These are phyloP conservation scores for Globisporangium uncinulatum DNA, from an alignment of 352 stramenopile species.

Conservation along the genomic window DNA sequence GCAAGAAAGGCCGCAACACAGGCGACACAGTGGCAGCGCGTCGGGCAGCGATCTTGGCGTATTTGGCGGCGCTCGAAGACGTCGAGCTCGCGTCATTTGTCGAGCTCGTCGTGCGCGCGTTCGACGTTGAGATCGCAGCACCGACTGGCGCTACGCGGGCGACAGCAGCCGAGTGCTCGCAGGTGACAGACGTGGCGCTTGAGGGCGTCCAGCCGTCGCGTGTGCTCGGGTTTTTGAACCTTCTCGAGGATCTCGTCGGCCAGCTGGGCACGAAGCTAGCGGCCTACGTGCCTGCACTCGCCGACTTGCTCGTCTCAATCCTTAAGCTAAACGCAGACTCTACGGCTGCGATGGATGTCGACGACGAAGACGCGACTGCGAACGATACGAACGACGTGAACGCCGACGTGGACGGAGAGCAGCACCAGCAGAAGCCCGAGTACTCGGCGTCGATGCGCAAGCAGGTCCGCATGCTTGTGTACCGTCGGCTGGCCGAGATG, in stretches of 20 bases:
- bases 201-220: constrained; percentile 60
- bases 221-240: constrained; percentile 87
- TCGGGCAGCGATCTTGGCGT: constrained; percentile 87
- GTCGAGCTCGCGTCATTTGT: constrained; percentile 84
- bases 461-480: constrained; percentile 75
- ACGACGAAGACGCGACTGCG: constrained; percentile 12
- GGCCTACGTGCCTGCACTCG: constrained; percentile 71
- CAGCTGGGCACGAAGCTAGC: constrained; percentile 85
- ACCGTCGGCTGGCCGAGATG: constrained; percentile 66
- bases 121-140: constrained; percentile 52
- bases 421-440: constrained; percentile 13
- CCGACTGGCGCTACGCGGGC: background rate
- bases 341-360: constrained; percentile 18
- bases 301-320: constrained; percentile 72
- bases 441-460: constrained; percentile 59
- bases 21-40: constrained; percentile 81
- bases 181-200: constrained; percentile 22
- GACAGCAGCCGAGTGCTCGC: background rate
- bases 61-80: constrained; percentile 74
- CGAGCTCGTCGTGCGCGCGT: constrained; percentile 84
- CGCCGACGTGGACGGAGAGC: constrained; percentile 3
- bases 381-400: constrained; percentile 12
- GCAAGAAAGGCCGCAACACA: constrained; percentile 77
- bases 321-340: constrained; percentile 44
- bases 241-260: constrained; percentile 81